A percentile compares a stretch with the other conserved stretches of the same genome.
Conservation (phyloP, 2,329 filamentous ascomycete species). For the Alternaria metachromatica region DNA sequence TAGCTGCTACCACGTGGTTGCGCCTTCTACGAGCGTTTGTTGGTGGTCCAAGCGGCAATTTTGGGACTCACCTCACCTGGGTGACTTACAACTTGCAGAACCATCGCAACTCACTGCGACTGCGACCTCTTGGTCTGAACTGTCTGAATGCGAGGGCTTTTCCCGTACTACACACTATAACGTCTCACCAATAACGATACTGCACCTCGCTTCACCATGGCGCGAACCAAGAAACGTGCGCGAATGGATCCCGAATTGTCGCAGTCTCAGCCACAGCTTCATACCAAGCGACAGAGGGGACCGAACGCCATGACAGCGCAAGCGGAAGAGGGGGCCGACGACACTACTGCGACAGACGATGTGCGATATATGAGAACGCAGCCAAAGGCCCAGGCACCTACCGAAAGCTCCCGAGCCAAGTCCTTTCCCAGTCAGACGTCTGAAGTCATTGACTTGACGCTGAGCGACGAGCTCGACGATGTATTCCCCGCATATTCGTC, state of each 20-base stretch:
- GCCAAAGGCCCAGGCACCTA: background rate
- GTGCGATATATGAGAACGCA: background rate
- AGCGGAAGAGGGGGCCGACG: background rate
- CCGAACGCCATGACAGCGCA: background rate
- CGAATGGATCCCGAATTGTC: background rate
- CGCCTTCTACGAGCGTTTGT: background rate
- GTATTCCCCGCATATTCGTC: background rate
- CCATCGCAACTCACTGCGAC: background rate
- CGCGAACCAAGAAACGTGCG: background rate
- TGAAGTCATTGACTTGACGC: background rate
- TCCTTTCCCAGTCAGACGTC: background rate
- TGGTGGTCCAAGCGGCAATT: background rate
- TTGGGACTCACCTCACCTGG: background rate
- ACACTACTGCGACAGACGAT: background rate
- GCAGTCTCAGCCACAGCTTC: background rate
- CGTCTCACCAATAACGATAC: background rate
- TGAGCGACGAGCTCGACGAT: background rate
- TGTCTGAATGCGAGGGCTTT: background rate
- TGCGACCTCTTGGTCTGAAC: background rate
- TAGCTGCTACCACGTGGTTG: background rate
- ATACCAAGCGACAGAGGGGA: background rate
- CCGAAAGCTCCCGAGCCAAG: background rate
- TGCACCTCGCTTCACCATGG: background rate
- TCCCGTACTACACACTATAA: background rate
- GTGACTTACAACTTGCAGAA: background rate